Conservation (phyloP, 2,329 filamentous ascomycete genomes). For the Pseudogymnoascus sp. region DNA sequence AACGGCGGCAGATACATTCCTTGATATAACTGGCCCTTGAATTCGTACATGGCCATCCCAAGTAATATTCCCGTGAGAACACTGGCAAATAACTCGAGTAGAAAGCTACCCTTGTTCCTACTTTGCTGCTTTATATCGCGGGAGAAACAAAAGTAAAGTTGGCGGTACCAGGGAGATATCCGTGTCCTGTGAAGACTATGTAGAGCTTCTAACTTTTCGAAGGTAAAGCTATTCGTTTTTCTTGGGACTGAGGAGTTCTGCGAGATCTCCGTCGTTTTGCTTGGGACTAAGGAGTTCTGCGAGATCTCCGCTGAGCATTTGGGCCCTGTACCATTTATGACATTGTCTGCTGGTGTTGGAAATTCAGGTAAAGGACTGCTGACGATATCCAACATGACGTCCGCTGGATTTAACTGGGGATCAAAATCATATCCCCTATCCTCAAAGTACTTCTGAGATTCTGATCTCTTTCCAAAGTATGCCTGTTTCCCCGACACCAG, state of each 20-base stretch:
- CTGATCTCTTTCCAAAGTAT: conserved; percentile 42
- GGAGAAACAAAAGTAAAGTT: background rate
- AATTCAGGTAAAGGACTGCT: background rate
- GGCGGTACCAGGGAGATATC: background rate
- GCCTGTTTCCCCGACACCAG: conserved; percentile 47
- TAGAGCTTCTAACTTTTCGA: background rate
- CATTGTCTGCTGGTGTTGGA: background rate
- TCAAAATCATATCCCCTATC: conserved; percentile 45
- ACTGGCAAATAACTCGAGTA: background rate
- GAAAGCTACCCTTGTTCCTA: background rate
- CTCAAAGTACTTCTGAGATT: conserved; percentile 44
- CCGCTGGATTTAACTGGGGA: conserved; percentile 44
- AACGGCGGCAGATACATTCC: background rate
- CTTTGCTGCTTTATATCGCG: background rate
- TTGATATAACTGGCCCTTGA: background rate
- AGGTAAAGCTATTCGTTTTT: background rate
- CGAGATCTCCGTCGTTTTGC: background rate
- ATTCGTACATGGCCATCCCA: background rate
- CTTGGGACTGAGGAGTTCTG: background rate
- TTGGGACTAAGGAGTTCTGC: background rate
- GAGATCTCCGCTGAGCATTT: background rate
- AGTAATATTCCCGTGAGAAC: background rate
- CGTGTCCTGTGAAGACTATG: background rate
- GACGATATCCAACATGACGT: conserved; percentile 54
- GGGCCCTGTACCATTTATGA: background rate